phyloP scores from a whole-genome alignment of 2,329 filamentous ascomycete genomes.

The Fusarium tuaranense region DNA sequence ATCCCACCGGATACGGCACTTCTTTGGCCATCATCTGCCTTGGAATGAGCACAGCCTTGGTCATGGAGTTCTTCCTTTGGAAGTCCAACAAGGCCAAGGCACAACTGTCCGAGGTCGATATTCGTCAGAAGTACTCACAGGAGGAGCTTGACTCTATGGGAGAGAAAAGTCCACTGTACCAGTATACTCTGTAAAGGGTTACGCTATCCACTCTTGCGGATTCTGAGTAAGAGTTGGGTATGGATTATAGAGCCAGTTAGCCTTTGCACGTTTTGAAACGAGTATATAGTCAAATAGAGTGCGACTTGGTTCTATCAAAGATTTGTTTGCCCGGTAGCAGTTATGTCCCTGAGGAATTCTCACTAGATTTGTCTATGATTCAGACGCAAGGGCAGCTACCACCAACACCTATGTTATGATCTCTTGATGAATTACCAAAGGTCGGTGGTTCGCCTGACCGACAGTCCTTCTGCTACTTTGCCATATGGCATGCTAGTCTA shows the following conservation, averaged over 20 bases:
- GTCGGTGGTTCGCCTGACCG: not conserved
- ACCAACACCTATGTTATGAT: too few species aligned
- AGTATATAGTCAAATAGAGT: not conserved
- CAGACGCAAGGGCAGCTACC: too few species aligned
- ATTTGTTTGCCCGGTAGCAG: not conserved
- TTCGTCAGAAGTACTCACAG: constrained; percentile 25
- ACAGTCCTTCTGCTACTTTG: not conserved
- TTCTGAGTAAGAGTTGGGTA: not conserved
- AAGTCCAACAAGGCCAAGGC: constrained; percentile 19
- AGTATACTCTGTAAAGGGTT: constrained; percentile 23
- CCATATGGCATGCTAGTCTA: too few species aligned
- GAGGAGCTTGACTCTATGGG: constrained; percentile 33
- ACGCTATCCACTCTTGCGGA: not conserved
- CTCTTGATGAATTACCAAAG: not conserved
- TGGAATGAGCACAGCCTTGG: constrained; percentile 15
- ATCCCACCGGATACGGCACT: constrained; percentile 52
- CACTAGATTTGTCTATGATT: not conserved
- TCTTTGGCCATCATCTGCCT: constrained; percentile 45
- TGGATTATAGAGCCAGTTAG: not conserved
- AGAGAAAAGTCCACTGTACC: constrained; percentile 29
- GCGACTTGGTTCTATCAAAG: not conserved
- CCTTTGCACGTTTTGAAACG: not conserved
- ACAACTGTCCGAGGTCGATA: constrained; percentile 7
- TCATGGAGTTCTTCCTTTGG: constrained; percentile 31
- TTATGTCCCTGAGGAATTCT: not conserved